phyloP scores from a whole-genome alignment of 306 rosid species.

The Morella rubra region DNA sequence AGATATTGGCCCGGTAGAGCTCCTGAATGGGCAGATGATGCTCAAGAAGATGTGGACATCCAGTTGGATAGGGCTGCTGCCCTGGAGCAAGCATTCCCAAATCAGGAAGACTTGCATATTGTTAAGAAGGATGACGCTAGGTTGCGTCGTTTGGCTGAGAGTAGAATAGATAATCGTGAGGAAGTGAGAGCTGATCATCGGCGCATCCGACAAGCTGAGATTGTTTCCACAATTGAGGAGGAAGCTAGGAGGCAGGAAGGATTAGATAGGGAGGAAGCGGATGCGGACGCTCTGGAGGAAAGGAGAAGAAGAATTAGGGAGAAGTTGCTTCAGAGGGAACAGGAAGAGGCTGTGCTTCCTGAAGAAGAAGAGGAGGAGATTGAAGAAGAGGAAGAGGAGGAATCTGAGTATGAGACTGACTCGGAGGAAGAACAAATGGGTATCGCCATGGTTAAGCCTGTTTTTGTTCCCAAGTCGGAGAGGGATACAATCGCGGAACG shows the following conservation, averaged over 20 bases:
- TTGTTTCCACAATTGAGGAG: conserved; percentile 86
- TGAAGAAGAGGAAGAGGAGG: conserved; percentile 81
- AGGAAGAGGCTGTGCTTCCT: conserved; percentile 66
- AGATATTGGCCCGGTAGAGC: conserved; percentile 98
- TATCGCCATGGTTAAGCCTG: conserved; percentile 91
- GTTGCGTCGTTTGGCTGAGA: conserved; percentile 76
- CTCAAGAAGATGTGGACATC: conserved; percentile 67
- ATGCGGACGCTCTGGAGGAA: conserved; percentile 75
- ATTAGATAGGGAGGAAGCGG: conserved; percentile 76
- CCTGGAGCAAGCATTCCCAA: conserved; percentile 73
- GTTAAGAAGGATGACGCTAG: conserved; percentile 75
- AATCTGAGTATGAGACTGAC: conserved; percentile 89
- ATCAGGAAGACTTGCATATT: conserved; percentile 46
- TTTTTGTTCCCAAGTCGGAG: conserved; percentile 90
- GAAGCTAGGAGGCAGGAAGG: conserved; percentile 87
- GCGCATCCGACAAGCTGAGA: conserved; percentile 90
- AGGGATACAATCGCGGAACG: conserved; percentile 94
- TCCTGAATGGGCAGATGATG: conserved; percentile 93
- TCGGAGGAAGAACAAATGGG: conserved; percentile 85
- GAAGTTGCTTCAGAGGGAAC: conserved; percentile 78
- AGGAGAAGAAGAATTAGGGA: conserved; percentile 73
- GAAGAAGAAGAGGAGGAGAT: conserved; percentile 74
- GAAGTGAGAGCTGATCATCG: conserved; percentile 92
- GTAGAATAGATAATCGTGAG: conserved; percentile 79
- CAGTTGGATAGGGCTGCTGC: conserved; percentile 57